Evolutionary conservation across 2,329 filamentous ascomycete species (phyloP).

Genomic region (Calonectria leucothoes): DNA sequence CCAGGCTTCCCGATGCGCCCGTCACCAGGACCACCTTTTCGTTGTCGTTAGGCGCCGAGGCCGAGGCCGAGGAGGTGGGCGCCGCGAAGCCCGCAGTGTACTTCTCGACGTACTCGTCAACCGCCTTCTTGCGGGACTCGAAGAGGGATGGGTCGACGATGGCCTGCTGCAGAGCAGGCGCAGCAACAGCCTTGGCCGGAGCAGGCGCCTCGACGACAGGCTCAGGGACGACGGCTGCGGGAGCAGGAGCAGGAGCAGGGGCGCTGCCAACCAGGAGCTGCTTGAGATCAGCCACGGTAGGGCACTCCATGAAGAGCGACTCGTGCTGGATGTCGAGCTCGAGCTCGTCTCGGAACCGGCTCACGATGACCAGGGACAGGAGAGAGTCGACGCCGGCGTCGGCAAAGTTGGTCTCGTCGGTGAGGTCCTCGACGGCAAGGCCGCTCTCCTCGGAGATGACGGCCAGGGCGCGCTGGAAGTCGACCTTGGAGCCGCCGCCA

Average conservation of each 20-base stretch:
- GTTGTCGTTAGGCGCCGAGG: not conserved
- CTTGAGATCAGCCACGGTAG: conserved; percentile 66
- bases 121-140: not conserved
- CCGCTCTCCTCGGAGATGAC: conserved; percentile 63
- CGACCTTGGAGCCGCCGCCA: not conserved
- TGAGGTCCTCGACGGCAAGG: conserved; percentile 64
- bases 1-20: conserved; percentile 6
- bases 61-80: not conserved
- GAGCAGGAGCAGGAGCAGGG: not conserved
- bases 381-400: conserved; percentile 72
- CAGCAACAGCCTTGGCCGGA: not conserved
- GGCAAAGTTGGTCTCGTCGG: conserved; percentile 66
- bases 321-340: conserved; percentile 65
- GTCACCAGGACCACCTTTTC: conserved; percentile 10
- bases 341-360: conserved; percentile 51
- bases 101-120: conserved; percentile 3
- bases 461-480: conserved; percentile 30
- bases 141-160: not conserved
- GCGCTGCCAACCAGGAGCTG: conserved; percentile 10
- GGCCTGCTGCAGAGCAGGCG: not conserved
- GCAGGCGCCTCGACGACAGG: not conserved
- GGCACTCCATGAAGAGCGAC: conserved; percentile 62
- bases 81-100: conserved; percentile 7
- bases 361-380: conserved; percentile 57
- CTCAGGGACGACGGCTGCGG: not conserved